phyloP scores from a whole-genome alignment of 768 basidiomycete species.

The Auriscalpium orientale region DNA sequence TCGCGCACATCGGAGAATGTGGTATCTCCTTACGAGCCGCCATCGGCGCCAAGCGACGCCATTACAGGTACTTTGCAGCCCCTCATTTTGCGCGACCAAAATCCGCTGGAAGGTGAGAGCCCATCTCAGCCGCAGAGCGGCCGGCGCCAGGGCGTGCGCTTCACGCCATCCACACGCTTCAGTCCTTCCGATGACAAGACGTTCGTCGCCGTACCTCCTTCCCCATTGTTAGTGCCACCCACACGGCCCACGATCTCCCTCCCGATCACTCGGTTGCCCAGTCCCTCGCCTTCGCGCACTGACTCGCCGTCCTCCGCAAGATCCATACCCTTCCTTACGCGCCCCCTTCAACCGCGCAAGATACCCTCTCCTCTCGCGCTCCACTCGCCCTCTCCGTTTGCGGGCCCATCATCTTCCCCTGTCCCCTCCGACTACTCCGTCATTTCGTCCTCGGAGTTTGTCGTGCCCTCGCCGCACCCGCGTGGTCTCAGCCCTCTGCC shows the following conservation, averaged over 20 bases:
- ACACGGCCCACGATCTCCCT: not conserved
- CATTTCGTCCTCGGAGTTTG: constrained; percentile 11
- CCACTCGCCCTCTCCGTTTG: not conserved
- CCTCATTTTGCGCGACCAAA: not conserved
- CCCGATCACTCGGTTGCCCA: not conserved
- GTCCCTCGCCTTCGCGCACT: not conserved
- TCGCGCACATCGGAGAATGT: too few relatives aligned
- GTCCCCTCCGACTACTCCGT: constrained; percentile 7
- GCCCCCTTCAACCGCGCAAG: not conserved
- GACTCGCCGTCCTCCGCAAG: not conserved
- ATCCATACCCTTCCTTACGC: constrained; percentile 1
- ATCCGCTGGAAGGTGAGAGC: not conserved
- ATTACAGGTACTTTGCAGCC: too few relatives aligned
- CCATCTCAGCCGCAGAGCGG: not conserved
- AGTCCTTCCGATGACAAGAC: not conserved
- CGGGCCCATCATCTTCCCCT: not conserved
- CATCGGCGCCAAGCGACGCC: too few relatives aligned
- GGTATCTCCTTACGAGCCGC: too few relatives aligned
- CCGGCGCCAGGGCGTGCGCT: constrained; percentile 3
- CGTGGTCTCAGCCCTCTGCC: not conserved
- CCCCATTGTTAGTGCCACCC: not conserved
- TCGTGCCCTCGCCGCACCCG: constrained; percentile 2
- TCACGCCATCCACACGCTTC: constrained; percentile 9
- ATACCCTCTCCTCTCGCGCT: constrained; percentile 2
- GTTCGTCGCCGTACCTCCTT: not conserved